Conservation (phyloP, 164 flowering plant species). For the Magnolia changhungtana region DNA sequence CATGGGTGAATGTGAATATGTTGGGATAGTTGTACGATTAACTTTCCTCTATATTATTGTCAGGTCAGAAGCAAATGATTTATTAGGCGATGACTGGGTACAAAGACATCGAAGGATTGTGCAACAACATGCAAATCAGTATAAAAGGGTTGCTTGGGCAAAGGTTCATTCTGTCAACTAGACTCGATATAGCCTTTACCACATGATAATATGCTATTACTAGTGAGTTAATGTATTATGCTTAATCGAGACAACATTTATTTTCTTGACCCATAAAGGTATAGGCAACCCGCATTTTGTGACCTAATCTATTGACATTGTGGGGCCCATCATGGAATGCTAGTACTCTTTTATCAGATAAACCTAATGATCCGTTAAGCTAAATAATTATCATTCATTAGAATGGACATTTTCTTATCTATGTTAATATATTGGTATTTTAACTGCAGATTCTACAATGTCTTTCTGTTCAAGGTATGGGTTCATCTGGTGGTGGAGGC, state of each 20-base stretch:
- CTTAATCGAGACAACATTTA: neutral
- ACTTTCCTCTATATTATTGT: constrained; percentile 1
- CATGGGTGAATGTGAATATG: neutral
- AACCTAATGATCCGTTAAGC: neutral
- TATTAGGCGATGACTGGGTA: constrained; percentile 98
- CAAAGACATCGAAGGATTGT: constrained; percentile 91
- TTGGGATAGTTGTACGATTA: neutral
- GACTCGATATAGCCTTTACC: neutral
- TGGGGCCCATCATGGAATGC: too few species aligned
- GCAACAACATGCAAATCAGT: constrained; percentile 98
- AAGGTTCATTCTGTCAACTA: constrained; percentile 47
- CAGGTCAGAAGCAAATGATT: constrained; percentile 98
- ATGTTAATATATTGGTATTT: constrained; percentile 5
- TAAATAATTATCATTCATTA: neutral
- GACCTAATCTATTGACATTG: too few species aligned
- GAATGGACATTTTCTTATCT: neutral
- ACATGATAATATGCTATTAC: neutral
- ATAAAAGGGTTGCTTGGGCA: constrained; percentile 88
- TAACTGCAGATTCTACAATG: constrained; percentile 69
- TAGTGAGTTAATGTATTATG: neutral
- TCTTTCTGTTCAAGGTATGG: constrained; percentile 62
- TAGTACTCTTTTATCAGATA: neutral
- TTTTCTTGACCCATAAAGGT: too few species aligned
- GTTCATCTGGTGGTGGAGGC: constrained; percentile 51
- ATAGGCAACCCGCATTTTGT: too few species aligned